These are phyloP conservation scores for Fraxinus paxiana DNA, from an alignment of 305 asterid species.

Conservation along the genomic window DNA sequence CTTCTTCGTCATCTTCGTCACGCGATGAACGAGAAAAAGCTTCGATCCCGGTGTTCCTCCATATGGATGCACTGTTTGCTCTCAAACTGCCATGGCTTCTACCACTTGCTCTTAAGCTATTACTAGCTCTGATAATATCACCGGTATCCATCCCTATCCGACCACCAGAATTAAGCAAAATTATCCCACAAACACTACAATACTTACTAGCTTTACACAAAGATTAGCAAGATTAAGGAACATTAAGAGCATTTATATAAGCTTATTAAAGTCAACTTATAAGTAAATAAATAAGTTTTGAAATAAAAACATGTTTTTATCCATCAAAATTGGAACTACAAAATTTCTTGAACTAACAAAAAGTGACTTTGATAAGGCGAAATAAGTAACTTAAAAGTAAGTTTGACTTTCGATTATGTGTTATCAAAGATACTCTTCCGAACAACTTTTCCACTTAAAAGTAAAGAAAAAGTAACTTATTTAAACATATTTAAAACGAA, in stretches of 20 bases:
- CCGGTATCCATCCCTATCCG: conserved; percentile 31
- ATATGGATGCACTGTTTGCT: conserved; percentile 36
- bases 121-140: conserved; percentile 30
- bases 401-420: not conserved
- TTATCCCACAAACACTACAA: not conserved
- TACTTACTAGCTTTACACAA: not conserved
- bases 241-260: not conserved
- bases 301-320: not conserved
- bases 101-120: conserved; percentile 25
- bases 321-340: not conserved
- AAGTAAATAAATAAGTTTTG: not conserved
- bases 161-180: not conserved
- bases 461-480: not conserved
- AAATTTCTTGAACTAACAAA: not conserved
- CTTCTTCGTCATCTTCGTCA: conserved; percentile 71
- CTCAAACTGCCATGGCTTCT: conserved; percentile 33
- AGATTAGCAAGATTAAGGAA: not conserved
- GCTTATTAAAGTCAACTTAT: not conserved
- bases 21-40: conserved; percentile 44
- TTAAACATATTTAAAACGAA: not conserved
- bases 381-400: not conserved
- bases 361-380: not conserved
- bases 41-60: conserved; percentile 42
- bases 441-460: not conserved
- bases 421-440: not conserved